These are phyloP conservation scores for Aspergillus niger DNA, from an alignment of 2,329 filamentous ascomycete genomes.

Conservation along the genomic window DNA sequence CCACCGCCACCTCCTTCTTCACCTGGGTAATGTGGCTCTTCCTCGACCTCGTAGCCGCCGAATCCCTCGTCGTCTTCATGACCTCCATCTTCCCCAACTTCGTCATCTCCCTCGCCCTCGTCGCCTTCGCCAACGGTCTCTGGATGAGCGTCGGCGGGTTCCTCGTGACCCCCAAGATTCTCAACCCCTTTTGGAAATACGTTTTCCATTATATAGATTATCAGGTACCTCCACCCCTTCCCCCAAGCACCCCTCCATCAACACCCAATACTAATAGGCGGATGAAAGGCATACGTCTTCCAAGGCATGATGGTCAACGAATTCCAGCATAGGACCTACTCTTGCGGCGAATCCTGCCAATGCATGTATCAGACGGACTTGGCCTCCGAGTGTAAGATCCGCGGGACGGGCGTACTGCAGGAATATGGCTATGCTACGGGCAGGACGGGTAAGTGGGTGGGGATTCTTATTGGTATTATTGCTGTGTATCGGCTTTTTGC, in stretches of 20 bases:
- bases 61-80: constrained; percentile 78
- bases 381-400: constrained; percentile 66
- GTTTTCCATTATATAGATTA: constrained; percentile 90
- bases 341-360: constrained; percentile 60
- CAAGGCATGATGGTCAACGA: constrained; percentile 94
- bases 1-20: constrained; percentile 68
- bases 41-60: constrained; percentile 78
- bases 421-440: constrained; percentile 69
- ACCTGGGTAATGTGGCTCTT: constrained; percentile 83
- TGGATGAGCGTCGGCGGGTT: constrained; percentile 90
- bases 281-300: constrained; percentile 69
- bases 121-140: constrained; percentile 82
- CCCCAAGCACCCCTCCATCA: neutral
- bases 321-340: constrained; percentile 66
- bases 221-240: constrained; percentile 50
- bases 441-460: constrained; percentile 68
- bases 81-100: constrained; percentile 74
- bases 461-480: constrained; percentile 76
- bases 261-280: constrained; percentile 18
- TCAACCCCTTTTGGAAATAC: constrained; percentile 85
- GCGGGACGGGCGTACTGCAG: constrained; percentile 68
- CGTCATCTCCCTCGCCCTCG: constrained; percentile 74
- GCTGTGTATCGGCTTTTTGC: constrained; percentile 70
- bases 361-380: constrained; percentile 73
- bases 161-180: constrained; percentile 68